Conservation (phyloP, 1,139 yeast species). For the Blastobotrys apis region DNA sequence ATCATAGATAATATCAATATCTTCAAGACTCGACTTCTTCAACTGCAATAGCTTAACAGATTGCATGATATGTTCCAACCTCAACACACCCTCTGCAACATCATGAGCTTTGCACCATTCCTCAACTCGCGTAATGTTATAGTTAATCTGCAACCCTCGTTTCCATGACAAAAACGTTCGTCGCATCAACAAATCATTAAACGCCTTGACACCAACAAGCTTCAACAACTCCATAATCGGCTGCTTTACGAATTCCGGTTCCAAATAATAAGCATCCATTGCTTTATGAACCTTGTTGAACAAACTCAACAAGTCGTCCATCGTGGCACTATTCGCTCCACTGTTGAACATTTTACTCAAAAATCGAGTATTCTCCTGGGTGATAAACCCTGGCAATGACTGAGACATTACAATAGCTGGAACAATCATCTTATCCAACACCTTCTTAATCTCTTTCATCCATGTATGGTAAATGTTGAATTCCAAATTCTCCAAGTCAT, state of each 20-base stretch:
- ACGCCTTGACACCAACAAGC: constrained; percentile 89
- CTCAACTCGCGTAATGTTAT: constrained; percentile 92
- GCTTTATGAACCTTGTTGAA: constrained; percentile 92
- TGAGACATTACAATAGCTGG: constrained; percentile 94
- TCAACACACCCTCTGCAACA: constrained; percentile 82
- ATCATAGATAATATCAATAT: constrained; percentile 88
- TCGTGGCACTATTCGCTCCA: constrained; percentile 63
- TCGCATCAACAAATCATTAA: constrained; percentile 94
- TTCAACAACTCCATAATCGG: constrained; percentile 80
- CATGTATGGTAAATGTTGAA: constrained; percentile 94
- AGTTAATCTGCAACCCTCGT: constrained; percentile 93
- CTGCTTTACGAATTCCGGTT: constrained; percentile 77
- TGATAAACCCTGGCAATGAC: constrained; percentile 92
- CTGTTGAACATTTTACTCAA: constrained; percentile 78
- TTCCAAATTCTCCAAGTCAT: constrained; percentile 88
- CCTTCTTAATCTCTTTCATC: constrained; percentile 94
- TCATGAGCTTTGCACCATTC: constrained; percentile 99
- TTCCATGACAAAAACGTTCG: constrained; percentile 95
- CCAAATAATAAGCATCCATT: constrained; percentile 87
- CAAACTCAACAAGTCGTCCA: constrained; percentile 91
- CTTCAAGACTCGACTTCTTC: constrained; percentile 84
- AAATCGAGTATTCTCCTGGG: constrained; percentile 82
- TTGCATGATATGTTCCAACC: constrained; percentile 84
- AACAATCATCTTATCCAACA: constrained; percentile 84
- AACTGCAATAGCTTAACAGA: constrained; percentile 91